Evolutionary conservation across 2,329 filamentous ascomycete species (phyloP).

Genomic region (Boeremia lycopersici): DNA sequence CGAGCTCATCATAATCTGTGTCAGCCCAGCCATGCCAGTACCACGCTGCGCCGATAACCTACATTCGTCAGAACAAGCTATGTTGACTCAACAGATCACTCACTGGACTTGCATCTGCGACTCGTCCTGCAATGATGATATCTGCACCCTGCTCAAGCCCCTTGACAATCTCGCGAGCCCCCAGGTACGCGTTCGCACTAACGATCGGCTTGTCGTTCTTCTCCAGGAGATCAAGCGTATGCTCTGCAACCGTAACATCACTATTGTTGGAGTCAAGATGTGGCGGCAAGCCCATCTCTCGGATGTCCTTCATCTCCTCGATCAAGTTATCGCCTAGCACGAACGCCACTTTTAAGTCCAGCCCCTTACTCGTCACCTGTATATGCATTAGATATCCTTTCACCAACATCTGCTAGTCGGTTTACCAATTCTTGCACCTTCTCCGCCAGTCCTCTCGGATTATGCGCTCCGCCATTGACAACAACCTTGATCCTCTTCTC

Average conservation of each 20-base stretch:
- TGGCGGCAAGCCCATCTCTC: slow-evolving; percentile 45
- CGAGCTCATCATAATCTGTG: slow-evolving; percentile 56
- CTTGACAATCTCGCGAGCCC: slow-evolving; percentile 48
- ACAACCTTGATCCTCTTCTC: slow-evolving; percentile 61
- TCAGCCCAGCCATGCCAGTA: slow-evolving; percentile 62
- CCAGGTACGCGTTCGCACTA: slow-evolving; percentile 60
- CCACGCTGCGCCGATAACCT: slow-evolving; percentile 61
- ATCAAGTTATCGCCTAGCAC: slow-evolving; percentile 56
- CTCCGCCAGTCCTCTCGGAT: slow-evolving; percentile 59
- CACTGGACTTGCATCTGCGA: slow-evolving; percentile 44
- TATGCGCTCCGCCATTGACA: slow-evolving; percentile 63
- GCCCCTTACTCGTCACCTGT: slow-evolving; percentile 44
- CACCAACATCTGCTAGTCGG: neutral
- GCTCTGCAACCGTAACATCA: slow-evolving; percentile 42
- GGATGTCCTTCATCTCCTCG: slow-evolving; percentile 35
- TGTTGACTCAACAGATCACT: neutral
- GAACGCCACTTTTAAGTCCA: slow-evolving; percentile 53
- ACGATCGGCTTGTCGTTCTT: slow-evolving; percentile 47
- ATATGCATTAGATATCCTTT: neutral
- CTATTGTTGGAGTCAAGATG: slow-evolving; percentile 53
- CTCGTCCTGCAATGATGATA: slow-evolving; percentile 43
- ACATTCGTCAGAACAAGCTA: neutral
- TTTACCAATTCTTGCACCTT: slow-evolving; percentile 50
- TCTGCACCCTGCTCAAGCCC: slow-evolving; percentile 42
- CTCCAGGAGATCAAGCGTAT: slow-evolving; percentile 49